A percentile compares a stretch with the other conserved stretches of the same genome.
These are phyloP conservation scores for Myxozyma kluyveri DNA, from an alignment of 805 yeast species.

Conservation along the genomic window DNA sequence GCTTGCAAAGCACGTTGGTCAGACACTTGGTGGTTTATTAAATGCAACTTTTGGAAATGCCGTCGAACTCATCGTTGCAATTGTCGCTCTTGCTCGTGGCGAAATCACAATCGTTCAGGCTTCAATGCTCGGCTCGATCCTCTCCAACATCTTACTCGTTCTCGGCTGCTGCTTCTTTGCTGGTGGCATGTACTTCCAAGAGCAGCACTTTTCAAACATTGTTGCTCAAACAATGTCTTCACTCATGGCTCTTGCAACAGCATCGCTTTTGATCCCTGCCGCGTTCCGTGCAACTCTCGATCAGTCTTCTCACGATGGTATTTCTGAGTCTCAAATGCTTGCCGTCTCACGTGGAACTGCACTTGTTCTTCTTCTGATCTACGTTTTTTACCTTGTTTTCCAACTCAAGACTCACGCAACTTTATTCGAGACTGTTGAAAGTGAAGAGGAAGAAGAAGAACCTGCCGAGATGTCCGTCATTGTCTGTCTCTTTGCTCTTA, in stretches of 20 bases:
- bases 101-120: slow-evolving; percentile 96
- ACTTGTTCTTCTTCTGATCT: slow-evolving; percentile 69
- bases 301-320: slow-evolving; percentile 47
- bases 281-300: slow-evolving; percentile 80
- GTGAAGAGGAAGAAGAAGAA: slow-evolving; percentile 33
- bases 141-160: slow-evolving; percentile 83
- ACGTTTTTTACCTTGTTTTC: slow-evolving; percentile 75
- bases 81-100: slow-evolving; percentile 80
- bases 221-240: slow-evolving; percentile 98
- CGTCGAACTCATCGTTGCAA: slow-evolving; percentile 90
- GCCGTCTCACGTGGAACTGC: slow-evolving; percentile 83
- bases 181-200: slow-evolving; percentile 84
- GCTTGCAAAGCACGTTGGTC: slow-evolving; percentile 80
- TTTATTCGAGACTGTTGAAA: slow-evolving; percentile 35
- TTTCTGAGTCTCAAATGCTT: slow-evolving; percentile 51
- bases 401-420: slow-evolving; percentile 77
- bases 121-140: slow-evolving; percentile 90
- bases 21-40: slow-evolving; percentile 87
- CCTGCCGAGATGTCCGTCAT: slow-evolving; percentile 47
- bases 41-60: slow-evolving; percentile 99
- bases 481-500: slow-evolving; percentile 46
- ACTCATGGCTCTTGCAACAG: slow-evolving; percentile 82
- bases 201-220: slow-evolving; percentile 88
- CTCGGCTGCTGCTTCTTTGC: slow-evolving; percentile 93
- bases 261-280: slow-evolving; percentile 89